A percentile compares a stretch with the other conserved stretches of the same genome.
phyloP scores from a whole-genome alignment of 768 basidiomycete species.

The Xerocomus brunneocitrinus region DNA sequence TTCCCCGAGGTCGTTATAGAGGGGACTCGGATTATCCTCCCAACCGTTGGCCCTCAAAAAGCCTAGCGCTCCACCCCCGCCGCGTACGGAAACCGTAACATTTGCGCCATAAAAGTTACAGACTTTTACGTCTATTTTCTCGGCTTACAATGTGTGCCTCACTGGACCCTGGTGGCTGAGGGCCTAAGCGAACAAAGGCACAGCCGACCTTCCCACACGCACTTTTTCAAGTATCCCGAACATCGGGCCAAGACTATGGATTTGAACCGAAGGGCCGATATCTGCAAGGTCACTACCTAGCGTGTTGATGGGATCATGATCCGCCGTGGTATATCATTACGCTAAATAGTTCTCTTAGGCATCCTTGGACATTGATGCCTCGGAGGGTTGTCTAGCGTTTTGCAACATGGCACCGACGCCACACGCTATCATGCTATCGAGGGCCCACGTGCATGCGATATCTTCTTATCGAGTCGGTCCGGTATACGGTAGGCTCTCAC shows the following conservation, averaged over 20 bases:
- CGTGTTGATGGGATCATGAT: slow-evolving; percentile 10
- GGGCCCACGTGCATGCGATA: background rate
- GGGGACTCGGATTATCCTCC: background rate
- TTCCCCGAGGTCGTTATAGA: too few species aligned
- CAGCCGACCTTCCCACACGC: too few species aligned
- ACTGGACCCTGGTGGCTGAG: too few species aligned
- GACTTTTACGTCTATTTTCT: slow-evolving; percentile 2
- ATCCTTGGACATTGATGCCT: background rate
- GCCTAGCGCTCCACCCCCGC: slow-evolving; percentile 9
- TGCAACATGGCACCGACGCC: background rate
- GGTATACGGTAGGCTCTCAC: too few species aligned
- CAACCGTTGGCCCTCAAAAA: background rate
- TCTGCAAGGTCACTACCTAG: background rate
- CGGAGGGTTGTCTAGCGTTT: background rate
- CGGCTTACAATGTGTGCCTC: background rate
- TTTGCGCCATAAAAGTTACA: background rate
- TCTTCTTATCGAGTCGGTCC: background rate
- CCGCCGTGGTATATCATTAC: background rate
- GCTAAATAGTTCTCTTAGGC: too few species aligned
- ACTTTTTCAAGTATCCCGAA: background rate
- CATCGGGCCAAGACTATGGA: background rate
- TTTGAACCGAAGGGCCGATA: too few species aligned
- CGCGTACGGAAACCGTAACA: slow-evolving; percentile 2
- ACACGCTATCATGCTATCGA: background rate
- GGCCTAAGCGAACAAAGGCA: too few species aligned